Base-by-base conservation (phyloP, 305 asterid species). In the Rubia peregrina region DNA sequence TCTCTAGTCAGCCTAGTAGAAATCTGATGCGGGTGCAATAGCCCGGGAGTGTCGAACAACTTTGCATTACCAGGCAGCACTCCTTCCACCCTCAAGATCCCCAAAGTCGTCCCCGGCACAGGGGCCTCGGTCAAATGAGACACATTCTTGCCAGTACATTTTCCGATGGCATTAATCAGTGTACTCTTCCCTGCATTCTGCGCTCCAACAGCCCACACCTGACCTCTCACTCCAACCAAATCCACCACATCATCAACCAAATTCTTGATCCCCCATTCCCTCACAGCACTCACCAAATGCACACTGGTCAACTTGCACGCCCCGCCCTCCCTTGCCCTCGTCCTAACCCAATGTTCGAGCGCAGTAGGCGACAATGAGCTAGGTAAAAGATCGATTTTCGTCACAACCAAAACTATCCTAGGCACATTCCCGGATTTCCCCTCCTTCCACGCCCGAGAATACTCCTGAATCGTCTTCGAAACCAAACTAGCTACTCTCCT, bases 111-210 rank as follows among this genome's bases (percentile, higher is more conserved):
- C 22, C 98, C 96, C 3, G 92, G 96, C 36, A 90, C 90, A 0
- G 95, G 86, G 9, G 97, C 97, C 84, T 93, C 98, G 0, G 97
- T 93, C 64, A 89, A 85, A 79, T 85, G 91, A 44, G 89, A 82
- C 76, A 67, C 83, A 74, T 80, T 85, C 75, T 77, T 72, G 14
- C 92, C 95, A 42, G 79, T 83, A 67, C 80, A 78, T 77, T 89
- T 89, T 60, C 95, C 94, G 60, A 88, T 83, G 0, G 95, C 88
- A 68, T 90, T 90, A 73, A 93, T 78, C 81, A 93, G 71, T 1
- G 97, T 89, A 78, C 96, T 89, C 80, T 93, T 91, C 22, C 98
- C 96, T 2, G 97, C 95, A 79, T 93, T 93, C 77, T 90, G 97
- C 38, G 92, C 96, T 68, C 97, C 98, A 22, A 93, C 85, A 1